Base-by-base conservation (phyloP, 495 filamentous ascomycete species). In the Tuber borchii region DNA sequence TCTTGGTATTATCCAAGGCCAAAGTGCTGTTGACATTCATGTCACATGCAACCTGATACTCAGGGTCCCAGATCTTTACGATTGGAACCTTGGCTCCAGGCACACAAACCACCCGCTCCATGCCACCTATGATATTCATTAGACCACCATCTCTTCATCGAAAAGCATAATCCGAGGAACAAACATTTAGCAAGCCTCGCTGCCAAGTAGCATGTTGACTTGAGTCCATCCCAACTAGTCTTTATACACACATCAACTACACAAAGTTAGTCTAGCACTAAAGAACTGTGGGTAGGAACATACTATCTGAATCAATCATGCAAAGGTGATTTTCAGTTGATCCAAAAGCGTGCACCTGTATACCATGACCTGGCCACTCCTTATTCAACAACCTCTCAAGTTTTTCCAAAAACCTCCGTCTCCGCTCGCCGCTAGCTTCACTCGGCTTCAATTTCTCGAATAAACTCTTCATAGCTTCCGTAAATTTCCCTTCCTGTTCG, bases 11-110 rank as follows among this genome's bases (percentile, higher is more conserved):
- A 83, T 97, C 94, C 77, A 99, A 85, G 1, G 95, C 95, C 69
- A 95, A 79, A 3, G 94, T 94, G 78, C 97, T 99, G 85, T 99
- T 99, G 85, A 98, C 93, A 75, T 98, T 99, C 91, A 99, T 95
- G 83, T 99, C 95, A 79, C 93, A 97, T n/a, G 93, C 92, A 75
- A 99, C 86, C 51, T 89, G 85, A 39, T 97, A 87, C 84, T 97
- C 93, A 0, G 95, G 96, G 82, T 99, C 95, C 94, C 94, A 98
- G 70, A 97, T 95, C 85, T 98, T 99, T 73, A 99, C 95, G 78
- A 99, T 99, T 16, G 96, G 95, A 22, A 99, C 96, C 83, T 97
- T 97, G 20, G 95, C 95, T 56, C 91, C 91, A 37, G 92, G 91
- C 10, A 98, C 92, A 82, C 95, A 99, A 56, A 97, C 91, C 14